Evolutionary conservation across 768 basidiomycete genomes (phyloP).

Genomic region (Psilocybe tampanensis): DNA sequence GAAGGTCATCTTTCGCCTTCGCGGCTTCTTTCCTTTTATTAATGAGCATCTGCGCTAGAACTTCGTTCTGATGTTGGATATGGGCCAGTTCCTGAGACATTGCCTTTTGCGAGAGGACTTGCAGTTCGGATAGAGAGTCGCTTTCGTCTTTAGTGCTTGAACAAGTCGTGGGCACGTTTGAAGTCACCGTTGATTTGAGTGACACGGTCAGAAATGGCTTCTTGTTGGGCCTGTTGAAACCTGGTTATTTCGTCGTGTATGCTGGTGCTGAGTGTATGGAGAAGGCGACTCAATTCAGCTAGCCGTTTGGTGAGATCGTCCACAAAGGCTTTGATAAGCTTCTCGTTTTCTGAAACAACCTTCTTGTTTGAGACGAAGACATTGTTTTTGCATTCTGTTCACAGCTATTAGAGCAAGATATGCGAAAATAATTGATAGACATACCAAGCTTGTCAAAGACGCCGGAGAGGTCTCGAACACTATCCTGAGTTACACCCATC

Average conservation of each 20-base stretch:
- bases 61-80: constrained; percentile 72
- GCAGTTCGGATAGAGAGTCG: constrained; percentile 50
- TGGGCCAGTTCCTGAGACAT: constrained; percentile 52
- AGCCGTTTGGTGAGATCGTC: constrained; percentile 58
- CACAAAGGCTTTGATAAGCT: constrained; percentile 55
- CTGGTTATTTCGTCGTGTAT: constrained; percentile 59
- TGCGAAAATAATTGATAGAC: constrained; percentile 19
- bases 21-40: constrained; percentile 68
- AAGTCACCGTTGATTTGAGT: constrained; percentile 61
- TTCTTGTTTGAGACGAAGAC: constrained; percentile 67
- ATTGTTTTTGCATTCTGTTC: constrained; percentile 70
- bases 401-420: constrained; percentile 8
- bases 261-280: constrained; percentile 52
- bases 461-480: constrained; percentile 66
- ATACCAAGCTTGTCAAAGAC: constrained; percentile 86
- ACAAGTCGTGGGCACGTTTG: constrained; percentile 49
- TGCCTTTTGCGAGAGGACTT: constrained; percentile 46
- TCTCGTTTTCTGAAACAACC: constrained; percentile 64
- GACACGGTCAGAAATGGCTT: constrained; percentile 51
- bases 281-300: constrained; percentile 59
- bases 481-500: constrained; percentile 66
- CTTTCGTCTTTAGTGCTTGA: constrained; percentile 57
- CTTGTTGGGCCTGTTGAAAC: constrained; percentile 58
- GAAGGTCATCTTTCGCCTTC: constrained; percentile 68
- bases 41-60: constrained; percentile 61